Conservation (phyloP, 2,329 filamentous ascomycete species). For the Stagonosporopsis vannaccii region DNA sequence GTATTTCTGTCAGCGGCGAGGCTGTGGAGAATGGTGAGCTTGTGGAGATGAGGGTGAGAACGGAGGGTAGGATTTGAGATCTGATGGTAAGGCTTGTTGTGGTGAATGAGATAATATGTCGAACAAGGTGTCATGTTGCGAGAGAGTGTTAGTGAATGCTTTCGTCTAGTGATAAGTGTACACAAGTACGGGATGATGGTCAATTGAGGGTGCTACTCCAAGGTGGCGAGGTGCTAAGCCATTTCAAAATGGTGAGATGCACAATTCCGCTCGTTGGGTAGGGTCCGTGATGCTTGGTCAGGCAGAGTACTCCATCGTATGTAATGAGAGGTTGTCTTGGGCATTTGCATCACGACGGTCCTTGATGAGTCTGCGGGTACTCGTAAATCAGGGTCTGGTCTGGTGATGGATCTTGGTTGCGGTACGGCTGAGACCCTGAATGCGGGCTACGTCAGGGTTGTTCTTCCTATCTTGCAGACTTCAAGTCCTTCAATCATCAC, state of each 20-base stretch:
- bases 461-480: neutral
- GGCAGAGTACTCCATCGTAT: neutral
- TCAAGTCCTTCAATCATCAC: neutral
- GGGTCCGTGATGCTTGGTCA: neutral
- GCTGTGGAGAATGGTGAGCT: neutral
- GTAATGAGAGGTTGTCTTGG: neutral
- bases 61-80: neutral
- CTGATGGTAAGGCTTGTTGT: neutral
- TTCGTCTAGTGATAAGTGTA: neutral
- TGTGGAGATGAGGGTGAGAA: slow-evolving; percentile 7
- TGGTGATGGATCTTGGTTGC: slow-evolving; percentile 3
- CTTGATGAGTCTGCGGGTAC: no score
- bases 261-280: neutral
- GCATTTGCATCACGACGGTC: neutral
- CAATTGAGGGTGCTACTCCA: neutral
- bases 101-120: neutral
- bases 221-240: no score
- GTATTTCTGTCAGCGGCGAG: neutral
- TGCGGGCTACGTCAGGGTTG: neutral
- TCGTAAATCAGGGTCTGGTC: slow-evolving; percentile 1
- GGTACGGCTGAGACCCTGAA: slow-evolving; percentile 8
- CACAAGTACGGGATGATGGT: neutral
- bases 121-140: neutral
- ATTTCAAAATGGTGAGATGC: neutral
- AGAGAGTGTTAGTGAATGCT: neutral